Base-by-base conservation (phyloP, 805 yeast genomes). In the Zygosaccharomyces pseudorouxii region DNA sequence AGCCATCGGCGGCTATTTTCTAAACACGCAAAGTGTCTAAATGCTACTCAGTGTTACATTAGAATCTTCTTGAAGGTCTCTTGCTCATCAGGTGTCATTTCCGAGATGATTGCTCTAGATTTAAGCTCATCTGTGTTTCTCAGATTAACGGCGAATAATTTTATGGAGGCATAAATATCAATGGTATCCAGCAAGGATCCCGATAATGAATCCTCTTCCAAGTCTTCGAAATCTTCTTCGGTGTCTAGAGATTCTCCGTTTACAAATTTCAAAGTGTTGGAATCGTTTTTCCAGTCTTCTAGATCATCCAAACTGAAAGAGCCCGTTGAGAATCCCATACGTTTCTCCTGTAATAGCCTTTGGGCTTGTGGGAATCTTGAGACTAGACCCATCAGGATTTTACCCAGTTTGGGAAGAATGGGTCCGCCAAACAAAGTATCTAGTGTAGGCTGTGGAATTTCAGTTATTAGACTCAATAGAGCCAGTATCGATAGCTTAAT, bases 181-280 rank as follows among this genome's bases (percentile, higher is more conserved):
- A 89, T 69, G 37, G 74, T 71, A 61, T 92, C 97, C 42, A 93
- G 74, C 3, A 95, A 83, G 1, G 92, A 84, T 55, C 82, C 84
- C 22, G 86, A 78, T 62, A 86, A 72, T 8, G 96, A 81, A 61
- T 86, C 96, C 60, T 90, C 97, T 40, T 82, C 81, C 39, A 86
- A 74, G 7, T 86, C 93, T 42, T 85, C 93, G 44, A 80, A 82
- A 8, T 80, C 81, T 55, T 79, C 84, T 29, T 65, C 71, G 16
- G 65, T 69, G 40, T 55, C 60, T 44, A 61, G 65, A 39, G 63
- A 50, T 22, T 61, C 65, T 1, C 72, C 73, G 3, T 67, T 57
- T 16, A 59, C 60, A 36, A 66, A 60, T 38, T 67, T 64, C 44
- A 72, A 54, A 7, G 51, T 42, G 44, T 69, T 70, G 8, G 75